Base-by-base conservation (phyloP, 306 rosid species). In the Crataegus laevigata region DNA sequence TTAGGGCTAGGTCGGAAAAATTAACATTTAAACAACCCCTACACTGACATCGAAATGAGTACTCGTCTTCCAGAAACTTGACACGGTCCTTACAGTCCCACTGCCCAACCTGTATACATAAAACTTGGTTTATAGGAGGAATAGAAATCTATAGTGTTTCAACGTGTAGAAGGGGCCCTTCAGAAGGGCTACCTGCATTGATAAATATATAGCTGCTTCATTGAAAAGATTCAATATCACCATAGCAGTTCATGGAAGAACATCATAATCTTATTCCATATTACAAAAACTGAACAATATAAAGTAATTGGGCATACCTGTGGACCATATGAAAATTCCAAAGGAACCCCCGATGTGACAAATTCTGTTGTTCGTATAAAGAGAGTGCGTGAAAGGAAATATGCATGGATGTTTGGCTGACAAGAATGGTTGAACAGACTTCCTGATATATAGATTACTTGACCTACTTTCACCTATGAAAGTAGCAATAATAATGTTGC, bases 391-490 rank as follows among this genome's bases (percentile, higher is more conserved):
- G 93, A 86, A 77, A 89, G 80, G 83, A 91, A 93, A 84, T 91
- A 93, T 9, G 91, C 96, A 86, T 86, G 90, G 74, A 86, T 58
- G 59, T 93, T 93, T 77, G 98, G 98, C 75, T 73, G 84, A 82
- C 98, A 91, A 62, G 98, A 91, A 84, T 93, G 98, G 89, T 93
- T 93, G 84, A 91, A 90, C 78, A 86, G 80, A 85, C 98, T 93
- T 52, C 96, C 96, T 19, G 80, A 71, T 84, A 71, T 84, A 79
- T 93, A 93, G 77, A 93, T 89, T 85, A 96, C 96, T 75, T 93
- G 91, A 42, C 96, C 98, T 83, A 88, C 96, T 84, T 84, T 86
- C 78, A 89, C 88, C 97, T 93, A 64, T 52, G 57, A 75, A 68
- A 86, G 74, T 73, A 79, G 79, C 71, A 81, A 85, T 26, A 79